Conservation (phyloP, 768 basidiomycete species). For the Clitopilus passeckerianus region DNA sequence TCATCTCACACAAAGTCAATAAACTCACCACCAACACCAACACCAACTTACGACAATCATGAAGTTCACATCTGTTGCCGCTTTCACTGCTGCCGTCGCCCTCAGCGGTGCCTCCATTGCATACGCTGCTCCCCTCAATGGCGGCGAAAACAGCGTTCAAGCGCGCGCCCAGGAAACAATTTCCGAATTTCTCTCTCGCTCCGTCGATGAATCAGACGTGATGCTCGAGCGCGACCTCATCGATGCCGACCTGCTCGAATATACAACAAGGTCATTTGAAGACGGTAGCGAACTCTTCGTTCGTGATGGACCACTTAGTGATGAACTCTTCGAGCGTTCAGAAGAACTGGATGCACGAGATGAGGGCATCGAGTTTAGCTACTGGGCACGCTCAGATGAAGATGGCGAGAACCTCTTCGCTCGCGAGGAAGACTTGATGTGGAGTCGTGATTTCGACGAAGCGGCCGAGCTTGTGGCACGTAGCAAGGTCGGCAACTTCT, state of each 20-base stretch:
- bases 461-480: neutral
- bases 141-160: neutral
- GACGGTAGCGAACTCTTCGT: neutral
- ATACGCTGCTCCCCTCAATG: constrained; percentile 4
- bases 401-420: neutral
- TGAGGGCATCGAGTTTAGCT: neutral
- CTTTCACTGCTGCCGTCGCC: constrained; percentile 1
- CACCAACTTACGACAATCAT: constrained; percentile 1
- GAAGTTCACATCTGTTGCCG: constrained; percentile 3
- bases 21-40: neutral
- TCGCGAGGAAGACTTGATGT: constrained; percentile 1
- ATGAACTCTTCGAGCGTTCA: neutral
- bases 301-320: neutral
- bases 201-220: neutral
- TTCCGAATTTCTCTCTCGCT: neutral
- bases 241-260: neutral
- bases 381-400: constrained; percentile 1
- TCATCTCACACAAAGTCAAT: constrained; percentile 1
- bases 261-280: constrained; percentile 1
- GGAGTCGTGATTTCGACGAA: neutral
- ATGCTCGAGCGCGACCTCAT: neutral
- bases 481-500: neutral
- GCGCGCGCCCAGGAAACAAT: constrained; percentile 2
- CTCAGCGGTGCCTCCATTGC: constrained; percentile 1
- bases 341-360: neutral